These are phyloP conservation scores for Neocatenulostroma microsporum DNA, from an alignment of 2,329 filamentous ascomycete genomes.

Conservation along the genomic window DNA sequence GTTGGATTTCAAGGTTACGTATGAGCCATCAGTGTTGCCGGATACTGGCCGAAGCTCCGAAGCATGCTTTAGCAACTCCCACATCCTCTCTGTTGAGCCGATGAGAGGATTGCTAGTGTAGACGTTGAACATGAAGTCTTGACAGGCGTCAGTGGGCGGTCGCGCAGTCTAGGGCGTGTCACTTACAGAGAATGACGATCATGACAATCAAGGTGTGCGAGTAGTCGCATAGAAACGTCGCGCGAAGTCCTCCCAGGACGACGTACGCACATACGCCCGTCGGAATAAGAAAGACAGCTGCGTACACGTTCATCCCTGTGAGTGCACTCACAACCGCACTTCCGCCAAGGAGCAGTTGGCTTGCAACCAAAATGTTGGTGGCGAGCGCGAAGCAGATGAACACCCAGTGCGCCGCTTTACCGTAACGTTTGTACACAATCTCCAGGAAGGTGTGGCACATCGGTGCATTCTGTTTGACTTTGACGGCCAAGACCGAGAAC, in stretches of 20 bases:
- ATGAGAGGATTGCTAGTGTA: slow-evolving; percentile 32
- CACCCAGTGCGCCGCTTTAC: slow-evolving; percentile 30
- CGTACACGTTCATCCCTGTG: slow-evolving; percentile 37
- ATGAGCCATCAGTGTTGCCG: slow-evolving; percentile 34
- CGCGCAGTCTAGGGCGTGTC: background rate
- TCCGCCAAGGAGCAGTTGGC: slow-evolving; percentile 37
- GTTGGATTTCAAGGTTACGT: slow-evolving; percentile 30
- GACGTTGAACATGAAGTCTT: slow-evolving; percentile 35
- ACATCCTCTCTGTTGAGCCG: slow-evolving; percentile 33
- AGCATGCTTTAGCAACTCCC: slow-evolving; percentile 30
- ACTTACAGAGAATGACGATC: slow-evolving; percentile 33
- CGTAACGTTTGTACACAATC: slow-evolving; percentile 18
- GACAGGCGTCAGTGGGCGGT: background rate
- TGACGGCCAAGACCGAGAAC: slow-evolving; percentile 6
- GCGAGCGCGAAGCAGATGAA: slow-evolving; percentile 37
- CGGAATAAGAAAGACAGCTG: slow-evolving; percentile 38
- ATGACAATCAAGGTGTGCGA: slow-evolving; percentile 35
- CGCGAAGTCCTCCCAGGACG: slow-evolving; percentile 32
- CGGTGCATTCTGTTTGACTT: slow-evolving; percentile 5
- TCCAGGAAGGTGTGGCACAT: slow-evolving; percentile 26
- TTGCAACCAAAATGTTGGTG: slow-evolving; percentile 39
- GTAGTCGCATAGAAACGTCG: slow-evolving; percentile 35
- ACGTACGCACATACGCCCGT: slow-evolving; percentile 32
- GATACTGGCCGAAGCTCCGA: slow-evolving; percentile 28
- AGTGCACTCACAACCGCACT: slow-evolving; percentile 37